Evolutionary conservation across 805 yeast genomes (phyloP), one percentile per base, ranked within the genome.

Genomic region (Candida caryicola): DNA sequence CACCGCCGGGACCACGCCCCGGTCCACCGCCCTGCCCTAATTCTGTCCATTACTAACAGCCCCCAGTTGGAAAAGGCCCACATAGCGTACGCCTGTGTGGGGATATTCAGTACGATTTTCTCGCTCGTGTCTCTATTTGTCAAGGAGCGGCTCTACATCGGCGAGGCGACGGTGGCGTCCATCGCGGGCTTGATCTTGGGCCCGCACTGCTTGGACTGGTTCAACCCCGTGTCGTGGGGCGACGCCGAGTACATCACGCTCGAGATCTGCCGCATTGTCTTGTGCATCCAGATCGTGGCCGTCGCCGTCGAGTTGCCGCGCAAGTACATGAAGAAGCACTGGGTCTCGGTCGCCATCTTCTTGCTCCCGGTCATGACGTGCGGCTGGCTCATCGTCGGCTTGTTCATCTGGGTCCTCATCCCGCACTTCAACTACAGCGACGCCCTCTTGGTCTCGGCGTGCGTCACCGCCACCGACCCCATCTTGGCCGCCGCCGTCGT

Each of bases 381-480:
- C 38, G 96, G 96, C 16, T 89, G 96, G 96, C 62, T 89, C 29
- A 66, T 86, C 2, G 82, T 87, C 18, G 91, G 95, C 0, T 69
- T 82, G 2, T 86, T 87, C 51, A 74, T 87, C 29, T 90, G 89
- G 85, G 71, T 74, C 17, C 64, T 90, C 21, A 80, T 90, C 25
- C 91, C 93, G 1, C 76, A 81, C 6, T 69, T 89, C 41, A 66
- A 75, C 39, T 87, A 89, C 66, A 60, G 85, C 15, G 85, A 81
- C 34, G 81, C 87, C 2, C 71, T 89, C 25, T 71, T 82, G 33
- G 79, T 89, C 1, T 76, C 90, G 23, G 96, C 95, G 1, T 88
- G 96, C 58, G 81, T 89, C 32, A 90, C 96, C 0, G 96, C 96
- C 2, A 90, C 97, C 0, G 97, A 89, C 63, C 97, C 97, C 5